phyloP scores from a whole-genome alignment of 164 flowering plant genomes.

The Nymphaea colorata region DNA sequence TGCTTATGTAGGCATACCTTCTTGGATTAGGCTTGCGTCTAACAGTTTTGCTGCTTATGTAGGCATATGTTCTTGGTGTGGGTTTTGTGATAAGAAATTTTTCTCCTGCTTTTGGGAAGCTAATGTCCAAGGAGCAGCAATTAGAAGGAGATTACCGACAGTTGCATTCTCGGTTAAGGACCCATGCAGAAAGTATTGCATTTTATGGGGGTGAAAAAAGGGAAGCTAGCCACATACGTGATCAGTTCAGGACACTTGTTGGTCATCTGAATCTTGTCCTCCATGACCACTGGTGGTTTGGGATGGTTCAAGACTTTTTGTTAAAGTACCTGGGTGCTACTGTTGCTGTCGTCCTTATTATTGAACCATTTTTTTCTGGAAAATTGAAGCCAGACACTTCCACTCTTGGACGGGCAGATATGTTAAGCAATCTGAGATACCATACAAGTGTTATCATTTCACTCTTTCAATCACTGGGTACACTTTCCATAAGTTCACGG shows the following conservation, averaged over 20 bases:
- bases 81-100: conserved; percentile 72
- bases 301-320: conserved; percentile 97
- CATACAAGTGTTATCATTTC: conserved; percentile 98
- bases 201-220: conserved; percentile 94
- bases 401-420: conserved; percentile 92
- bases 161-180: conserved; percentile 91
- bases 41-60: conserved; percentile 8
- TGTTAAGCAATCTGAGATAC: conserved; percentile 97
- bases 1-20: conserved; percentile 67
- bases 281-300: conserved; percentile 99
- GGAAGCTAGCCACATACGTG: conserved; percentile 83
- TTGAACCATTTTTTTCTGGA: conserved; percentile 98
- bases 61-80: conserved; percentile 92
- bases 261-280: conserved; percentile 69
- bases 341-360: conserved; percentile 85
- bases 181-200: conserved; percentile 95
- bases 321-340: conserved; percentile 99
- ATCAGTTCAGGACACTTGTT: conserved; percentile 64
- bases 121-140: conserved; percentile 93
- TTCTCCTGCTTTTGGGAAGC: conserved; percentile 91
- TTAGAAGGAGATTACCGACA: conserved; percentile 96
- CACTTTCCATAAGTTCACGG: conserved; percentile 90
- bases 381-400: conserved; percentile 76
- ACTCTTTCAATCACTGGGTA: conserved; percentile 86
- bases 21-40: conserved; percentile 18